Evolutionary conservation across 257 asterid species (phyloP).

Genomic region (Oldenlandia corymbosa): DNA sequence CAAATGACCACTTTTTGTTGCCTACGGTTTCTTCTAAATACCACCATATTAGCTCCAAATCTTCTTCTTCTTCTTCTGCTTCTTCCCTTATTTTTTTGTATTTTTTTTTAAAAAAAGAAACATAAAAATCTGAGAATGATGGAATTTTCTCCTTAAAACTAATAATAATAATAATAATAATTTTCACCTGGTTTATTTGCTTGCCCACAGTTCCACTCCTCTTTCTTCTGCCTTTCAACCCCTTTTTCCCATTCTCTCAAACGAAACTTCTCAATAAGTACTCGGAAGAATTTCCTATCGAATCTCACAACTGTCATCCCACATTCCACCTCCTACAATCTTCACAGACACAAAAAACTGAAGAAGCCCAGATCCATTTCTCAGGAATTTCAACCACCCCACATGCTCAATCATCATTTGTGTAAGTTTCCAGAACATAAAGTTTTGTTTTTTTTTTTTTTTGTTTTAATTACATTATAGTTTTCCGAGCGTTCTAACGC

Average conservation of each 20-base stretch:
- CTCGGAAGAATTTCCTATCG: conserved; percentile 7
- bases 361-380: conserved; percentile 22
- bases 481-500: background rate
- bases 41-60: background rate
- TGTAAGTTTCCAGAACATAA: conserved; percentile 11
- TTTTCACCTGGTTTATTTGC: background rate
- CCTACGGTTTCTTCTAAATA: background rate
- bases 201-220: conserved; percentile 14
- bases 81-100: no score
- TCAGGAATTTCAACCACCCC: background rate
- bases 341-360: background rate
- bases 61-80: no score
- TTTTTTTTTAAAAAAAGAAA: no score
- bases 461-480: background rate
- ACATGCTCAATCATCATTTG: conserved; percentile 11
- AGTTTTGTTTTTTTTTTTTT: conserved; percentile 9
- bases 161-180: background rate
- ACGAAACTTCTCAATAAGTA: conserved; percentile 3
- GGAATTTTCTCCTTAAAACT: background rate
- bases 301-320: conserved; percentile 52
- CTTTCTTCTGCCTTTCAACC: background rate
- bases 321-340: conserved; percentile 15
- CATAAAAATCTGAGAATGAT: background rate
- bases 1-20: background rate
- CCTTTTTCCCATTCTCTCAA: background rate